Evolutionary conservation across 2,329 filamentous ascomycete genomes (phyloP).

Genomic region (Penicillium crustosum): DNA sequence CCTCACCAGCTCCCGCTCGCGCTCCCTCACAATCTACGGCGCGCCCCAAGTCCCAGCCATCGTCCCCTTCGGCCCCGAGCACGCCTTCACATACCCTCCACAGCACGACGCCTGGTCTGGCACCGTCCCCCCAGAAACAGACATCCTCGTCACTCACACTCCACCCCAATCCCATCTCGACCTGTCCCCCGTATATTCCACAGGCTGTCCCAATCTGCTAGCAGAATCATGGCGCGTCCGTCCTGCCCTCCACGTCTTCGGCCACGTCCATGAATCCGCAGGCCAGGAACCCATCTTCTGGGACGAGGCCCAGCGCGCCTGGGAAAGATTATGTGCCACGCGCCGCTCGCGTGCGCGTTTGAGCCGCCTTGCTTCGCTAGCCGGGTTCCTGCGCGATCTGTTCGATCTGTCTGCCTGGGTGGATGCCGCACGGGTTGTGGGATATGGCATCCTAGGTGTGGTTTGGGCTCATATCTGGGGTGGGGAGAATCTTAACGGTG

Average conservation of each 20-base stretch:
- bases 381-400: constrained; percentile 38
- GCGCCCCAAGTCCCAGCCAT: constrained; percentile 71
- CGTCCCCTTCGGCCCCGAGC: constrained; percentile 66
- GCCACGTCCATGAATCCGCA: constrained; percentile 76
- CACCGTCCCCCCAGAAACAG: constrained; percentile 68
- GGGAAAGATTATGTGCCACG: constrained; percentile 62
- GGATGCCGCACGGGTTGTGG: constrained; percentile 52
- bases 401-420: constrained; percentile 45
- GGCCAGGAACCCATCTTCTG: constrained; percentile 71
- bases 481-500: constrained; percentile 46
- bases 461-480: constrained; percentile 62
- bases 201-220: constrained; percentile 71
- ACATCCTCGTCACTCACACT: constrained; percentile 78
- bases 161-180: constrained; percentile 73
- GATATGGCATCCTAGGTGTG: constrained; percentile 56
- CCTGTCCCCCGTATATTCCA: constrained; percentile 53
- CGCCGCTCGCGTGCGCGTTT: constrained; percentile 30
- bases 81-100: constrained; percentile 74
- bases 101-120: constrained; percentile 68
- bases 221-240: constrained; percentile 71
- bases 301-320: constrained; percentile 69
- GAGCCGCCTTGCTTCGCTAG: constrained; percentile 24
- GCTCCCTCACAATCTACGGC: constrained; percentile 72
- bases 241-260: constrained; percentile 77
- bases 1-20: constrained; percentile 54